Evolutionary conservation across 73 alveolate species (phyloP).

Genomic region (Paramecium tetraurelia): DNA sequence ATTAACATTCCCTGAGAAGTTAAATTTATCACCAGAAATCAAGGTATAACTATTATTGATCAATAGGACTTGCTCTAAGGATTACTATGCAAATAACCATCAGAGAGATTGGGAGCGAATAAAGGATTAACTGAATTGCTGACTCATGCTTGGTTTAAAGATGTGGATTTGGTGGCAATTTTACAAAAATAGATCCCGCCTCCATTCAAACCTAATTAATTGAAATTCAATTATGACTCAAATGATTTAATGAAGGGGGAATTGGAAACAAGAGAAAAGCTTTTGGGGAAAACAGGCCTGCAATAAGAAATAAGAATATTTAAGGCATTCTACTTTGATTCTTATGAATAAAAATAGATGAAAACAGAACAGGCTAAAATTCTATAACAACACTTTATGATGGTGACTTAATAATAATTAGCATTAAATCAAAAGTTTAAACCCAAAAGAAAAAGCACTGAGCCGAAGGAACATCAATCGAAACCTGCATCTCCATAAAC

Average conservation of each 20-base stretch:
- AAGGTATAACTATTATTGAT: not conserved
- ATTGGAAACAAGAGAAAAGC: constrained; percentile 52
- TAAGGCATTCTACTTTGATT: constrained; percentile 42
- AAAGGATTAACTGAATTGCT: constrained; percentile 59
- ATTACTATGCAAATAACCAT: constrained; percentile 82
- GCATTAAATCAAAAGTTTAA: not conserved
- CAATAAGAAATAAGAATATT: constrained; percentile 30
- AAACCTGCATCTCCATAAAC: constrained; percentile 44
- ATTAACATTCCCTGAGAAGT: constrained; percentile 57
- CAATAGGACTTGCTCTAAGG: constrained; percentile 67
- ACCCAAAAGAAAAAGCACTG: constrained; percentile 1
- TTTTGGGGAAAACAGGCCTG: constrained; percentile 18
- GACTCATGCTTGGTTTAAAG: constrained; percentile 63
- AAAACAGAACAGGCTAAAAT: constrained; percentile 4
- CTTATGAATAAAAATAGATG: constrained; percentile 22
- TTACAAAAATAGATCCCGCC: constrained; percentile 58
- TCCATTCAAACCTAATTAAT: constrained; percentile 59
- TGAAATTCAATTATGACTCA: constrained; percentile 53
- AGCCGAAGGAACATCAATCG: not conserved
- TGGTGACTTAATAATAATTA: constrained; percentile 1
- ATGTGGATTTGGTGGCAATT: constrained; percentile 33
- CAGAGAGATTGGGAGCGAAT: constrained; percentile 80
- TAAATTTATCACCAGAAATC: constrained; percentile 62
- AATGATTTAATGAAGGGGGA: constrained; percentile 58
- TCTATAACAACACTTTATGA: not conserved